Evolutionary conservation across 1,284 basidiomycete species (phyloP).

Genomic region (Pseudozyma tsukubaensis): DNA sequence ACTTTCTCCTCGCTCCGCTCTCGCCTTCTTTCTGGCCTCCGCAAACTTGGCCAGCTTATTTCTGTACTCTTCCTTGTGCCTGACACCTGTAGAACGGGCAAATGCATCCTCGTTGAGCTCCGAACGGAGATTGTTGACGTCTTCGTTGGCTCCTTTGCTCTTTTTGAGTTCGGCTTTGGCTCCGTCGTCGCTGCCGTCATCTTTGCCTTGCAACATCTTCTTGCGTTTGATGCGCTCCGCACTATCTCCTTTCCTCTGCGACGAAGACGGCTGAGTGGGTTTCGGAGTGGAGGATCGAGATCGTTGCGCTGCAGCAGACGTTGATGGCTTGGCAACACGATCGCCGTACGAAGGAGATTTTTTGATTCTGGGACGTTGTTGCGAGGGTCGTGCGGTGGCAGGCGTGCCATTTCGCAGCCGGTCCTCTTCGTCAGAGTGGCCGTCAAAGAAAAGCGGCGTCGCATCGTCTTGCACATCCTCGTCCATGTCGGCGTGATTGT

Average conservation of each 20-base stretch:
- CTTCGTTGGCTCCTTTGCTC: conserved; percentile 18
- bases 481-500: no score
- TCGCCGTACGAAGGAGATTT: conserved; percentile 13
- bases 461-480: not conserved
- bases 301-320: not conserved
- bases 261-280: not conserved
- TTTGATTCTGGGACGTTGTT: conserved; percentile 14
- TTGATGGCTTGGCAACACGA: conserved; percentile 8
- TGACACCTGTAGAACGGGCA: conserved; percentile 35
- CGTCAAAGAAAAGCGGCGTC: conserved; percentile 25
- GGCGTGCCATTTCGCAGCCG: conserved; percentile 14
- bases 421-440: conserved; percentile 16
- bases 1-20: conserved; percentile 21
- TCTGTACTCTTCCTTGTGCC: conserved; percentile 39
- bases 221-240: not conserved
- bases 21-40: conserved; percentile 31
- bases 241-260: conserved; percentile 5
- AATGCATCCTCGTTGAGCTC: conserved; percentile 55
- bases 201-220: not conserved
- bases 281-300: not conserved
- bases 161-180: conserved; percentile 7
- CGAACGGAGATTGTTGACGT: conserved; percentile 38
- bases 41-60: conserved; percentile 34
- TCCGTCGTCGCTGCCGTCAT: not conserved
- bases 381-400: not conserved